phyloP scores from a whole-genome alignment of 2,329 filamentous ascomycete genomes.

The Graphilbum sp. region DNA sequence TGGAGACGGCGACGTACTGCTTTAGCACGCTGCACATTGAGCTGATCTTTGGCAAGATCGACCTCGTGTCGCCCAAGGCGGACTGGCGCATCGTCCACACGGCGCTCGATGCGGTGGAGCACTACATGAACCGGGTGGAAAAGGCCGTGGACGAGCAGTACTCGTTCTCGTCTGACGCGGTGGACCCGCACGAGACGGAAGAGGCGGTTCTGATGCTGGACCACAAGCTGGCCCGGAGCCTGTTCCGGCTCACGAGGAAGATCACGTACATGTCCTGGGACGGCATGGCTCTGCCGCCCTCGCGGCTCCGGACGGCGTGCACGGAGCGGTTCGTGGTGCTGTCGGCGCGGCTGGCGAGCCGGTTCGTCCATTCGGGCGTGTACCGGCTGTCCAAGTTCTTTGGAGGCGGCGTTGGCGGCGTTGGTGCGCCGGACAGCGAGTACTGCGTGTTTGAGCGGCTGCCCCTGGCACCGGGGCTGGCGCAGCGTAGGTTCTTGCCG shows the following conservation, averaged over 20 bases:
- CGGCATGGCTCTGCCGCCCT: neutral
- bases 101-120: conserved; percentile 28
- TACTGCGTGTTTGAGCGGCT: conserved; percentile 31
- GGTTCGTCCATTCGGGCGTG: conserved; percentile 28
- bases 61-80: conserved; percentile 23
- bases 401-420: conserved; percentile 8
- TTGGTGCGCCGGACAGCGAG: conserved; percentile 24
- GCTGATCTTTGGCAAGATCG: conserved; percentile 32
- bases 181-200: conserved; percentile 21
- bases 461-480: conserved; percentile 21
- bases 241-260: conserved; percentile 25
- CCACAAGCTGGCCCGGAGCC: conserved; percentile 26
- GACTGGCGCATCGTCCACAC: conserved; percentile 31
- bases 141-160: conserved; percentile 22
- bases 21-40: conserved; percentile 34
- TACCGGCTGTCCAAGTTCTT: conserved; percentile 29
- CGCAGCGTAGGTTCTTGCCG: conserved; percentile 27
- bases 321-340: conserved; percentile 28
- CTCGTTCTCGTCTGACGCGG: conserved; percentile 15
- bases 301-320: conserved; percentile 12
- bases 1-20: conserved; percentile 30
- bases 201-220: conserved; percentile 34
- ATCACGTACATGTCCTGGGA: conserved; percentile 5
- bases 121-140: conserved; percentile 29
- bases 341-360: conserved; percentile 27